phyloP scores from a whole-genome alignment of 495 filamentous ascomycete genomes.

The Usnea hakonensis region DNA sequence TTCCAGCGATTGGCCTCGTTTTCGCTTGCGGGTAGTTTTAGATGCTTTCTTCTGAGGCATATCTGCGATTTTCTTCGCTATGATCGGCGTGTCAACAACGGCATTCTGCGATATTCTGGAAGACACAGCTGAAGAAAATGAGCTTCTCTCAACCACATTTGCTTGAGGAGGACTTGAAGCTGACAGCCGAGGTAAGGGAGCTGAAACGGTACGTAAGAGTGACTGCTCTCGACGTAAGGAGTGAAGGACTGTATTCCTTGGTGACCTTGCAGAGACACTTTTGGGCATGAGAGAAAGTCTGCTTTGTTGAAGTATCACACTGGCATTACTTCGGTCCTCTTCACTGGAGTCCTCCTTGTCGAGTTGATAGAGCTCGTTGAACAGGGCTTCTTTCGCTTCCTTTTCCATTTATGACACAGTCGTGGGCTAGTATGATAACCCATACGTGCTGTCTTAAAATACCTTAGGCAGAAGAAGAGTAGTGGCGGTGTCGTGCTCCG shows the following conservation, averaged over 20 bases:
- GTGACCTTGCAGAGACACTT: neutral
- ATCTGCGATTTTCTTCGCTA: neutral
- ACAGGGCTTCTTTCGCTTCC: constrained; percentile 38
- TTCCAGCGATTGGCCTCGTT: constrained; percentile 33
- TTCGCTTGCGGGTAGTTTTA: constrained; percentile 39
- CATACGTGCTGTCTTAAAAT: too few species aligned
- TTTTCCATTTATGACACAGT: constrained; percentile 19
- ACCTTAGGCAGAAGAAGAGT: neutral
- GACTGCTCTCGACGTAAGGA: neutral
- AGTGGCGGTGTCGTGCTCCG: too few species aligned
- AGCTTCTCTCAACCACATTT: constrained; percentile 1
- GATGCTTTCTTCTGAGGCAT: constrained; percentile 26
- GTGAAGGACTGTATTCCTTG: neutral
- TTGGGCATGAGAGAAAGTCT: neutral
- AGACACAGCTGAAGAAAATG: neutral
- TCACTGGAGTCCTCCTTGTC: constrained; percentile 35
- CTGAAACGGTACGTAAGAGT: constrained; percentile 11
- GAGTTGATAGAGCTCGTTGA: constrained; percentile 39
- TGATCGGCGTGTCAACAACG: constrained; percentile 1
- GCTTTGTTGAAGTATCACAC: constrained; percentile 5
- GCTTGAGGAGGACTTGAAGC: neutral
- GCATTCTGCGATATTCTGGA: neutral
- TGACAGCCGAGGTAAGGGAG: constrained; percentile 8
- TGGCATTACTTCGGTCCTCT: constrained; percentile 22
- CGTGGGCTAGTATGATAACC: neutral